phyloP scores from a whole-genome alignment of 768 basidiomycete species.

The Suillus subluteus region DNA sequence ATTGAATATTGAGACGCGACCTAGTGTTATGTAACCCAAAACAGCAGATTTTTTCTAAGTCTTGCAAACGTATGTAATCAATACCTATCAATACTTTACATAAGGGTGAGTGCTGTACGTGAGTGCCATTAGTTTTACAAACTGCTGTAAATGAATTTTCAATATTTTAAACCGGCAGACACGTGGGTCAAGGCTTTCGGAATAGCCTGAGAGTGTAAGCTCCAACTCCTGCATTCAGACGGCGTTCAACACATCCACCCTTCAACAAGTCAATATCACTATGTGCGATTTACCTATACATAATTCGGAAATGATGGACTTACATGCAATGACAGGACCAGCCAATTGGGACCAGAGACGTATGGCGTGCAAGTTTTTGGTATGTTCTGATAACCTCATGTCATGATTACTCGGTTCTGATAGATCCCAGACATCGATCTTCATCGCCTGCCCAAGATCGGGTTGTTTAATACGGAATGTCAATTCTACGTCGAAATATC shows the following conservation, averaged over 20 bases:
- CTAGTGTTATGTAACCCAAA: too few species aligned
- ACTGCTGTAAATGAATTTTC: too few species aligned
- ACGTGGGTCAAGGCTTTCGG: too few species aligned
- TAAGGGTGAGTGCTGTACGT: too few species aligned
- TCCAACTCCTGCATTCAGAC: constrained; percentile 1
- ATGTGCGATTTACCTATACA: background rate
- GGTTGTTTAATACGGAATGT: constrained; percentile 1
- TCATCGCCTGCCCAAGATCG: constrained; percentile 9
- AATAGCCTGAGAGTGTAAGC: background rate
- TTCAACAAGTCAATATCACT: background rate
- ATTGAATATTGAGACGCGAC: too few species aligned
- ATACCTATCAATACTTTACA: too few species aligned
- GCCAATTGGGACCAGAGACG: background rate
- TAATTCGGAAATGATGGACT: background rate
- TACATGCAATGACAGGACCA: background rate
- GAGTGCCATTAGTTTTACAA: too few species aligned
- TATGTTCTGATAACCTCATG: background rate
- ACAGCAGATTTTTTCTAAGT: too few species aligned
- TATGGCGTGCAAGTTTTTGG: constrained; percentile 1
- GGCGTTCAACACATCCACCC: background rate
- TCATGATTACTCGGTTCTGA: background rate
- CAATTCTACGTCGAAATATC: constrained; percentile 11
- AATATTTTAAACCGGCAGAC: too few species aligned
- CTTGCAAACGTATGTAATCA: too few species aligned
- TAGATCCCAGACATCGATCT: background rate